Evolutionary conservation across 805 yeast genomes (phyloP), one percentile per base, ranked within the genome.

Genomic region (Wickerhamomyces pijperi): DNA sequence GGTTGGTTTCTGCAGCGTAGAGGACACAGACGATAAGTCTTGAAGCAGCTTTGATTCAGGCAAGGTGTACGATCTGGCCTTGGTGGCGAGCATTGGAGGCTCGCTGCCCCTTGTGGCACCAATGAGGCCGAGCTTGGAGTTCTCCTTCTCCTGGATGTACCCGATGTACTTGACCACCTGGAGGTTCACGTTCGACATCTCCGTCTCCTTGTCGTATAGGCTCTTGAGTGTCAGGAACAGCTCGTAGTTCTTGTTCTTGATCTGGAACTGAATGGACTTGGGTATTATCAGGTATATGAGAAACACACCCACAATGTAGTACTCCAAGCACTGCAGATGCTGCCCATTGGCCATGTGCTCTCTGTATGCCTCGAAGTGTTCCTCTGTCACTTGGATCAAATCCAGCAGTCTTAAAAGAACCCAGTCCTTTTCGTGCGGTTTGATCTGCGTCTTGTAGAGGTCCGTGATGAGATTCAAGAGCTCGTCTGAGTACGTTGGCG

Each of bases 401-500:
- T 61, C 66, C 19, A 59, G 46, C 45, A 63, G 45, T 43, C 60
- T 63, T 37, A 58, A 54, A 25, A 64, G 46, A 40, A 53, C 53
- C 36, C 63, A 43, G 28, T 59, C 61, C 0, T 59, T 55, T 32
- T 46, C 46, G 21, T 48, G 46, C 12, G 53, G 58, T 33, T 49
- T 52, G 25, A 65, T 54, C 39, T 60, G 62, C 21, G 59, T 59
- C 9, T 52, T 49, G 46, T 61, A 63, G 4, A 61, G 51, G 35
- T 51, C 51, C 33, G 44, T 44, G 15, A 52, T 54, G 36, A 56
- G 50, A 31, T 44, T 42, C 29, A 57, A 44, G 28, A 65, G 53
- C 47, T 63, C 64, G 21, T 56, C 53, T 1, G 70, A 64, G 47
- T 61, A 58, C 47, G 63, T 67, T 15, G 68, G 68, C 4, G 68